These are phyloP conservation scores for Orychophragmus violaceus DNA, from an alignment of 345 rosid genomes.

Conservation along the genomic window DNA sequence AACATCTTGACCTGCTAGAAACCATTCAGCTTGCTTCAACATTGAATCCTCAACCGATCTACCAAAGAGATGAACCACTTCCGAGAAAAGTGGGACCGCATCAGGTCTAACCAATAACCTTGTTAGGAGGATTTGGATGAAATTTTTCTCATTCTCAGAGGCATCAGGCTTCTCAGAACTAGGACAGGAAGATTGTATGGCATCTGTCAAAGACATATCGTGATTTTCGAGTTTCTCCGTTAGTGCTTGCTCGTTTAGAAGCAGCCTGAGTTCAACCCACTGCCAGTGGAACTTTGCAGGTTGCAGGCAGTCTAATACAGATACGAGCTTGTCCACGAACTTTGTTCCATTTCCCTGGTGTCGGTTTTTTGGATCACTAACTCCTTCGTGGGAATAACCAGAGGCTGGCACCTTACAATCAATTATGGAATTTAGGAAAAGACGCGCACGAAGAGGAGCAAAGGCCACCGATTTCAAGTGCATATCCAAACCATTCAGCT, in stretches of 20 bases:
- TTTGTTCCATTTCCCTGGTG: constrained; percentile 52
- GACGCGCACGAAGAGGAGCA: constrained; percentile 89
- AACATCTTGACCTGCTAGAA: constrained; percentile 79
- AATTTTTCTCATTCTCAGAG: constrained; percentile 84
- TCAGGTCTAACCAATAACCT: constrained; percentile 96
- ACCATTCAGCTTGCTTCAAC: constrained; percentile 91
- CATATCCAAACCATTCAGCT: constrained; percentile 60
- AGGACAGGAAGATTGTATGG: constrained; percentile 66
- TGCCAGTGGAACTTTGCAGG: constrained; percentile 99
- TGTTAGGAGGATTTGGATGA: constrained; percentile 83
- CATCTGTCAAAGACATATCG: constrained; percentile 64
- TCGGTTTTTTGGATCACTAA: constrained; percentile 41
- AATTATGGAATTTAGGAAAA: constrained; percentile 72
- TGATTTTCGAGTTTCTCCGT: constrained; percentile 73
- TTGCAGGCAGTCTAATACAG: constrained; percentile 69
- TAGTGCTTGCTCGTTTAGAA: constrained; percentile 87
- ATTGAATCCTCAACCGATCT: constrained; percentile 87
- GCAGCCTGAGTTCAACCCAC: constrained; percentile 96
- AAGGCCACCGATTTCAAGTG: constrained; percentile 63
- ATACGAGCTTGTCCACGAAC: constrained; percentile 75
- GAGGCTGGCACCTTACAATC: constrained; percentile 66
- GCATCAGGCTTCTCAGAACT: constrained; percentile 62
- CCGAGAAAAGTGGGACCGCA: constrained; percentile 90
- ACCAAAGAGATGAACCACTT: constrained; percentile 93
- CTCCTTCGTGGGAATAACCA: constrained; percentile 46